These are phyloP conservation scores for Leccinum griseonigrum DNA, from an alignment of 1,284 basidiomycete species.

Conservation along the genomic window DNA sequence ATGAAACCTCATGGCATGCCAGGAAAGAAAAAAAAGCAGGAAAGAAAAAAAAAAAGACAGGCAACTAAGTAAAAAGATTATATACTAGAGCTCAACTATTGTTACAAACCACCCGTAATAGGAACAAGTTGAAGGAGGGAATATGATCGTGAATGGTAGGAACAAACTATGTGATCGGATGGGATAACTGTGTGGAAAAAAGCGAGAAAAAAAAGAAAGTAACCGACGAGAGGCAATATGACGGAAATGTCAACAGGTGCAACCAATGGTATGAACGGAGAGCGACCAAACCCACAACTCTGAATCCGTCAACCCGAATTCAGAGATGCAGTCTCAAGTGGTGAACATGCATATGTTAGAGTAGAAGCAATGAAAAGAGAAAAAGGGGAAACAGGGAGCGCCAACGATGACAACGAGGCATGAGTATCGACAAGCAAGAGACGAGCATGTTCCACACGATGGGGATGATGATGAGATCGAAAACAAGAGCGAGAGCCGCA, in stretches of 20 bases:
- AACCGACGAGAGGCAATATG: not conserved
- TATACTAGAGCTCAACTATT: constrained; percentile 32
- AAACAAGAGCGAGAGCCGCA: constrained; percentile 12
- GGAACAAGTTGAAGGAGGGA: constrained; percentile 20
- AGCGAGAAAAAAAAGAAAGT: constrained; percentile 4
- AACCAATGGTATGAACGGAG: constrained; percentile 16
- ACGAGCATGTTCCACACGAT: constrained; percentile 23
- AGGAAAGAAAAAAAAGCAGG: not conserved
- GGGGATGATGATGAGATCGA: constrained; percentile 10
- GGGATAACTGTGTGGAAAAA: constrained; percentile 2
- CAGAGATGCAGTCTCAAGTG: constrained; percentile 8
- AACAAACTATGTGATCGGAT: constrained; percentile 22
- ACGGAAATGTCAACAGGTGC: constrained; percentile 13
- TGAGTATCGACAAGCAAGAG: constrained; percentile 20
- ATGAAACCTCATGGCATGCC: not conserved
- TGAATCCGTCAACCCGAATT: constrained; percentile 10
- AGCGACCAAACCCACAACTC: constrained; percentile 7
- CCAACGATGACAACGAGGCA: constrained; percentile 9
- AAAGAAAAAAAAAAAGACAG: not conserved
- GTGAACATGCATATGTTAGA: constrained; percentile 17
- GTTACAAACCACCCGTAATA: constrained; percentile 31
- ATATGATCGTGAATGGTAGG: constrained; percentile 12
- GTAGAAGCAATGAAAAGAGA: constrained; percentile 1
- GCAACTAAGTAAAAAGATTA: constrained; percentile 19
- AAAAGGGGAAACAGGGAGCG: constrained; percentile 8